Evolutionary conservation across 768 basidiomycete species (phyloP), one percentile per base, ranked within the genome.

Genomic region (Mycena maculata): DNA sequence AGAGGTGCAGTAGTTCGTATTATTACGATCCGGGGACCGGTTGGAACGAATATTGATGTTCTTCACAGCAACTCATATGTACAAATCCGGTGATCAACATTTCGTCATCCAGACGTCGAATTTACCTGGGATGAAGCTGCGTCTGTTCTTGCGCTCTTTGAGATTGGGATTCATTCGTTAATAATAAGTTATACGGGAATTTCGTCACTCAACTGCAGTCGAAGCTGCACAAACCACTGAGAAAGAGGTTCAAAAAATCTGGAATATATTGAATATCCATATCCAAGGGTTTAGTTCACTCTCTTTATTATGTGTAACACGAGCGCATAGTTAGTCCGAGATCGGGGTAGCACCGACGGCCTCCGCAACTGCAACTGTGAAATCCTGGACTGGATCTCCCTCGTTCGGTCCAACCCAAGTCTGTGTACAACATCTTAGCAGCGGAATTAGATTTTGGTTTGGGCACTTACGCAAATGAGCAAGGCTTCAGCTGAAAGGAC

Each of bases 311-410:
- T 31, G 39, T 38, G 49, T 30, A 50, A 53, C 52, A 20, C 23
- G 23, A 56, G 25, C 13, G 36, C 54, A 56, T 58, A 58, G 55
- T 36, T 49, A 49, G 25, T 30, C 59, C 38, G 59, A 49, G 59
- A 60, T 36, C 4, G 47, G 59, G 38, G 59, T 60, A 39, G 59
- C 59, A 60, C 59, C 59, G 27, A 60, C 23, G 33, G 59, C 59
- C 59, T 60, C 59, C 16, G 59, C 59, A 50, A 60, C 59, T 38
- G 31, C 59, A 39, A n/a, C 48, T 41, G 59, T 60, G 48, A 49
- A 60, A 58, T 58, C 57, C 42, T 58, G 59, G 38, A 50, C 45
- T 27, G 45, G 59, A 60, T 60, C 47, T 60, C 59, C 48, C 48
- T 13, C 59, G 48, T 20, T 50, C 48, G 59, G 45, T 20, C 48